Conservation (phyloP, 2,329 filamentous ascomycete genomes). For the Nigrospora sphaerica region DNA sequence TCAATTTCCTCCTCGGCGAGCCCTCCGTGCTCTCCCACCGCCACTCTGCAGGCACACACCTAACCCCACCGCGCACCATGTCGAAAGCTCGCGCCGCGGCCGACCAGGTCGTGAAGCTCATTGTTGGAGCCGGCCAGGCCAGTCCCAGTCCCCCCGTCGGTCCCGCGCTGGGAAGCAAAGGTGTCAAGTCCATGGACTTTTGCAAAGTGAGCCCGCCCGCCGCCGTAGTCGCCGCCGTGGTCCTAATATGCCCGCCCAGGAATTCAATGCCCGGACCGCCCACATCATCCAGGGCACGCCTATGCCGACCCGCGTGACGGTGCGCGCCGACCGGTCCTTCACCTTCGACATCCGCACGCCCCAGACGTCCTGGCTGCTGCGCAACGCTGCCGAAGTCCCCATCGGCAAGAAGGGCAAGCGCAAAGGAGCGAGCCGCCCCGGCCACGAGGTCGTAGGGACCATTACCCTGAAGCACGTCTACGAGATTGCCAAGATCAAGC, state of each 20-base stretch:
- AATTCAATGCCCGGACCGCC: constrained; percentile 92
- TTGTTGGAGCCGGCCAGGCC: constrained; percentile 92
- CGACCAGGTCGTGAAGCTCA: constrained; percentile 88
- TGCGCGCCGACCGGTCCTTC: constrained; percentile 90
- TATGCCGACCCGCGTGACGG: constrained; percentile 82
- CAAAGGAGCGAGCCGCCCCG: constrained; percentile 69
- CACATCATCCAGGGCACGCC: constrained; percentile 79
- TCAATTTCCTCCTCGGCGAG: too few species aligned
- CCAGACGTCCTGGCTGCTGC: constrained; percentile 83
- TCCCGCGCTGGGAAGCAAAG: constrained; percentile 92
- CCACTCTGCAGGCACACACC: too few species aligned
- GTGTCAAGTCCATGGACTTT: constrained; percentile 99
- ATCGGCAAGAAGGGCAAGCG: constrained; percentile 67
- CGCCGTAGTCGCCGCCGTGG: constrained; percentile 1
- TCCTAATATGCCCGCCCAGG: constrained; percentile 43
- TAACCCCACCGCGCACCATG: constrained; percentile 28
- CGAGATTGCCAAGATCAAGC: constrained; percentile 97
- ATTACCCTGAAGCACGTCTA: constrained; percentile 93
- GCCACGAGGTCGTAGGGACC: constrained; percentile 71
- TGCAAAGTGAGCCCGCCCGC: constrained; percentile 66
- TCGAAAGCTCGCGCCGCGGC: constrained; percentile 39
- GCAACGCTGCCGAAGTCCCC: constrained; percentile 73
- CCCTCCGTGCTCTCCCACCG: too few species aligned
- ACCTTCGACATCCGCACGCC: constrained; percentile 90
- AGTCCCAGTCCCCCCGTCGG: constrained; percentile 93